Base-by-base conservation (phyloP, 768 basidiomycete species). In the Myochromella boudieri region DNA sequence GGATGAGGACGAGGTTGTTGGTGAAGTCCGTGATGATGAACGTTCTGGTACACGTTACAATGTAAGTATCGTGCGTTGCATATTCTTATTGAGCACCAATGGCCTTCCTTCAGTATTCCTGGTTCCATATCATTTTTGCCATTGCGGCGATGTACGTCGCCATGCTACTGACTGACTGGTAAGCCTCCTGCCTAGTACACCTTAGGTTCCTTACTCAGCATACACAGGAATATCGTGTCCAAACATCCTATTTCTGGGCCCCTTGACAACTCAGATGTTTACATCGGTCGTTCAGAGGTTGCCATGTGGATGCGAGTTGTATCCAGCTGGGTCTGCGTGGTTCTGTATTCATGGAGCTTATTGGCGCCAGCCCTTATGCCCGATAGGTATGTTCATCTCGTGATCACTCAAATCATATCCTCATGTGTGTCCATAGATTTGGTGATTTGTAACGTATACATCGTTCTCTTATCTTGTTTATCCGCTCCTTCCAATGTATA, bases 291-390 rank as follows among this genome's bases (percentile, higher is more conserved):
- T 28, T 95, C 92, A 4, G 91, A 94, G 63, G 86, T 89, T 7
- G 94, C 97, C 3, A 98, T 99, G 95, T 99, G 97, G 97, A 97
- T 97, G 91, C 76, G 97, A 3, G 81, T 98, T 25, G 89, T 98
- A 37, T 94, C 91, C 24, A 90, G 90, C 53, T 99, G 95, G 95
- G 78, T 95, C 20, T 97, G 92, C 65, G 85, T 92, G 68, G 46
- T 85, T 32, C 66, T 93, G 50, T 95, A 91, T 60, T 80, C 79
- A 24, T 94, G 91, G 92, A 93, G 87, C 56, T 68, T 95, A 25
- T 57, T 95, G 41, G 95, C 91, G 6, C 95, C 95, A 0, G 85
- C 91, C 31, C 41, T 95, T n/a, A 70, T 95, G 76, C 94, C 95
- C 14, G 95, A 95, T 57, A 75, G 93, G 84, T 92, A n/a, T n/a